These are phyloP conservation scores for Bipolaris victoriae DNA, from an alignment of 2,329 filamentous ascomycete species.

Conservation along the genomic window DNA sequence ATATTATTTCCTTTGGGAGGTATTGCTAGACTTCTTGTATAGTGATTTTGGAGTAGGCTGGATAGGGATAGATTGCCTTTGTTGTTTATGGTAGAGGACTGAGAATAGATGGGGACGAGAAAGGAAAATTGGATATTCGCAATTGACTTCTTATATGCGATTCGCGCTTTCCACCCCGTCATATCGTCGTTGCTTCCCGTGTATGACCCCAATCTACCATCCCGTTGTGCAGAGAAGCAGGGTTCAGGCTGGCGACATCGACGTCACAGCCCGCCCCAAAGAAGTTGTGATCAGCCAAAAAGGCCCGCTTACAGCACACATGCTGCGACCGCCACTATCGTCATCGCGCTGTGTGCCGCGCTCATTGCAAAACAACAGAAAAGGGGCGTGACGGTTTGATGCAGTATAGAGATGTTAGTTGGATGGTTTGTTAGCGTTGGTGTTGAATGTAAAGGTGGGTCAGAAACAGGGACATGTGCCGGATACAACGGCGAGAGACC, in stretches of 20 bases:
- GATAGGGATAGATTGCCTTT: too few relatives aligned
- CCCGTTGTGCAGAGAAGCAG: constrained; percentile 7
- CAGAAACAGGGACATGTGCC: constrained; percentile 3
- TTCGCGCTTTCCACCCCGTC: background rate
- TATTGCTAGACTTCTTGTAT: too few relatives aligned
- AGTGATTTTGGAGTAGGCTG: too few relatives aligned
- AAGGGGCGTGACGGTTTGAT: background rate
- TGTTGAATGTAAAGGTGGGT: constrained; percentile 23
- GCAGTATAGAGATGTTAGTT: background rate
- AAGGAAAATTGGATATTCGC: background rate
- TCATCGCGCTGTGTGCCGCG: constrained; percentile 5
- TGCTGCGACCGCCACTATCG: constrained; percentile 7
- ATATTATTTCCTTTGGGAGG: too few relatives aligned
- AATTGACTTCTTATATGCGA: background rate
- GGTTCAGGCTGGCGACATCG: constrained; percentile 13
- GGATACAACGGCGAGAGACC: constrained; percentile 12
- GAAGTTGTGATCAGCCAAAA: constrained; percentile 12
- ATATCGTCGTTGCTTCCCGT: constrained; percentile 1
- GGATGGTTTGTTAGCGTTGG: background rate
- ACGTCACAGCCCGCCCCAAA: constrained; percentile 23
- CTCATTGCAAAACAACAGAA: background rate
- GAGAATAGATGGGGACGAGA: background rate
- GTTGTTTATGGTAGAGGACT: too few relatives aligned
- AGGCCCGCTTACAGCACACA: constrained; percentile 3
- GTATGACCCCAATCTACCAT: background rate